These are phyloP conservation scores for Areca catechu DNA, from an alignment of 176 grass and related monocot species.

Conservation along the genomic window DNA sequence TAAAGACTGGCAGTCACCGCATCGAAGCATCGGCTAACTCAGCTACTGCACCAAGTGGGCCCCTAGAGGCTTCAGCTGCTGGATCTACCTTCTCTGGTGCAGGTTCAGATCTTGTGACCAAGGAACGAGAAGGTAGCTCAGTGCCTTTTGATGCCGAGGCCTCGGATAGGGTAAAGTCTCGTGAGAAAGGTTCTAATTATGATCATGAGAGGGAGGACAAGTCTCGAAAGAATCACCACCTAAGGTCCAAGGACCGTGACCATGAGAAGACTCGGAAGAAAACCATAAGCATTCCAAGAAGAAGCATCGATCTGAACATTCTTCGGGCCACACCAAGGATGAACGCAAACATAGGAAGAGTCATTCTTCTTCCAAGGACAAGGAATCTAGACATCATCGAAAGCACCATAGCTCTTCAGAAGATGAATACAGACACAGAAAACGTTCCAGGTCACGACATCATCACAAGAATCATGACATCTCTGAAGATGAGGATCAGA, in stretches of 20 bases:
- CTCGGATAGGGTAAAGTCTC: slow-evolving; percentile 10
- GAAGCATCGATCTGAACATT: slow-evolving; percentile 53
- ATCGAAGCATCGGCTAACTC: slow-evolving; percentile 18
- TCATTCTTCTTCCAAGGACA: slow-evolving; percentile 32
- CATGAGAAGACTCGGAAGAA: slow-evolving; percentile 30
- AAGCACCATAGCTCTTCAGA: slow-evolving; percentile 41
- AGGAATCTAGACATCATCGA: slow-evolving; percentile 16
- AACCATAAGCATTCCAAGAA: slow-evolving; percentile 20
- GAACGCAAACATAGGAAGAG: slow-evolving; percentile 31
- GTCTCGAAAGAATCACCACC: slow-evolving; percentile 33
- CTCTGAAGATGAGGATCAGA: slow-evolving; percentile 29
- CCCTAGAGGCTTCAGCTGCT: slow-evolving; percentile 14
- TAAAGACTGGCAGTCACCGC: slow-evolving; percentile 35
- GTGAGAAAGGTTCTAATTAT: slow-evolving; percentile 30
- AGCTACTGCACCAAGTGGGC: slow-evolving; percentile 20
- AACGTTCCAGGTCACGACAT: slow-evolving; percentile 37
- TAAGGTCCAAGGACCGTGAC: slow-evolving; percentile 8
- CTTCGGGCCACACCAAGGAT: slow-evolving; percentile 27
- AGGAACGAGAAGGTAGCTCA: slow-evolving; percentile 56
- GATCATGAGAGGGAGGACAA: slow-evolving; percentile 22
- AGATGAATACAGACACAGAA: slow-evolving; percentile 33
- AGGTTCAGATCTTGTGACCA: slow-evolving; percentile 19
- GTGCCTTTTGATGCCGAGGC: slow-evolving; percentile 24
- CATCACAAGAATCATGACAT: slow-evolving; percentile 9
- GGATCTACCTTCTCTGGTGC: slow-evolving; percentile 16